Evolutionary conservation across 2,329 filamentous ascomycete genomes (phyloP), one percentile per base, ranked within the genome.

Genomic region (Penicillium sp.): DNA sequence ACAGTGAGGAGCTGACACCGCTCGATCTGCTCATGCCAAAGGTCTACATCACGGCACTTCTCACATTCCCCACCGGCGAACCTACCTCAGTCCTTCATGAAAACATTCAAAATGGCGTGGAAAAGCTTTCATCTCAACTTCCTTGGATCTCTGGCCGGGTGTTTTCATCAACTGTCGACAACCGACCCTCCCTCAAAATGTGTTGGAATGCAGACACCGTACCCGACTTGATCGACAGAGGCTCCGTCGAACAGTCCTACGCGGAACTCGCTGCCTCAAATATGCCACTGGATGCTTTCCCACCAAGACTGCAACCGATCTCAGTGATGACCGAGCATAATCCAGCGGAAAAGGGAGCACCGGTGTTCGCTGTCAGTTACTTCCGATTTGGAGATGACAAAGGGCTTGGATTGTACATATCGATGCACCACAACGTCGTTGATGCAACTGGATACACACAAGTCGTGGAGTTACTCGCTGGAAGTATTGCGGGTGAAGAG

Each of bases 311-410:
- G 8, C 18, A 18, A 8, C 44, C 44, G n/a, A 22, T 46, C 0
- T 14, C 44, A 13, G 16, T 22, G 3, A 46, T 46, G 44, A 36
- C 34, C 16, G 44, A 46, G n/a, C n/a, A 46, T 7, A 22, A 27
- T 2, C 34, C 34, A 21, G 18, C 42, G 4, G 27, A 21, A 10
- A 36, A 14, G 5, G 52, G 52, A 0, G 49, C 18, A 3, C 55
- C 47, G 16, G 49, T 60, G n/a, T 57, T 60, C 8, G 52, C 57
- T 5, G 21, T 49, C 2, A 57, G 57, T n/a, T 5, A 50, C 2
- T 60, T 60, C 38, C 52, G 52, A 32, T 60, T 60, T 44, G 32
- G 46, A 5, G 49, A 55, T 22, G 13, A 11, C 34, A 48, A 43
- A 9, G 55, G 46, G 3, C 7, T 51, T 13, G 57, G 55, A 18